These are phyloP conservation scores for Phytophthora vignae DNA, from an alignment of 352 stramenopile genomes.

Conservation along the genomic window DNA sequence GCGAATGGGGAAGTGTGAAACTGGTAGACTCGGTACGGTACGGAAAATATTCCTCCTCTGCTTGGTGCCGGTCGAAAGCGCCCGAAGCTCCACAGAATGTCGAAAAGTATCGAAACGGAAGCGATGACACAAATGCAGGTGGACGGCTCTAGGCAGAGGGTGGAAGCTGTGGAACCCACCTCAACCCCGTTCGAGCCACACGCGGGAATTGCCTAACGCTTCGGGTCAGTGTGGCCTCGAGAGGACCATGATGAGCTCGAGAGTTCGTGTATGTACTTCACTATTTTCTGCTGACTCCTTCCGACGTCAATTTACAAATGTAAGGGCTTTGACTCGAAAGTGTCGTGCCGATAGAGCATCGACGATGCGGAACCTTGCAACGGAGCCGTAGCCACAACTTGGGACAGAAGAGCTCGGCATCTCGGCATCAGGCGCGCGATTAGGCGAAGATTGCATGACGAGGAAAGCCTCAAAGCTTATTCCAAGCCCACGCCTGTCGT, in stretches of 20 bases:
- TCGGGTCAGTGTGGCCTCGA: slow-evolving; percentile 11
- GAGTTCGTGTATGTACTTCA: neutral
- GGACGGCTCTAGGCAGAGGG: slow-evolving; percentile 10
- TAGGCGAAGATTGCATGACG: slow-evolving; percentile 10
- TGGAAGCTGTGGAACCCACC: slow-evolving; percentile 15
- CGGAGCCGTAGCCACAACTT: neutral
- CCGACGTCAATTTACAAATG: slow-evolving; percentile 1
- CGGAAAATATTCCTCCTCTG: slow-evolving; percentile 1
- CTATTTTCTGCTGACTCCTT: slow-evolving; percentile 22
- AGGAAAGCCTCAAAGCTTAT: neutral
- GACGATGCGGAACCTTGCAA: neutral
- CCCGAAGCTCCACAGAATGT: slow-evolving; percentile 21
- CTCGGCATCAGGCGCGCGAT: neutral
- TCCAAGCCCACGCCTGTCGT: neutral
- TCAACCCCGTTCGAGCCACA: slow-evolving; percentile 24
- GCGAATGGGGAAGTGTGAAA: slow-evolving; percentile 33
- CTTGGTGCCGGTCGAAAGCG: neutral
- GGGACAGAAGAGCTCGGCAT: slow-evolving; percentile 1
- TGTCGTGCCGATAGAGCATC: slow-evolving; percentile 12
- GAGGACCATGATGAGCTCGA: slow-evolving; percentile 11
- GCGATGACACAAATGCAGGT: slow-evolving; percentile 23
- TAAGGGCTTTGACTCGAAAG: neutral
- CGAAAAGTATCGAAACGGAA: slow-evolving; percentile 24
- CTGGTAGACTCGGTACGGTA: neutral
- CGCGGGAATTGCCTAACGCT: slow-evolving; percentile 30